These are phyloP conservation scores for Passalora sequoiae DNA, from an alignment of 2,329 filamentous ascomycete species.

Conservation along the genomic window DNA sequence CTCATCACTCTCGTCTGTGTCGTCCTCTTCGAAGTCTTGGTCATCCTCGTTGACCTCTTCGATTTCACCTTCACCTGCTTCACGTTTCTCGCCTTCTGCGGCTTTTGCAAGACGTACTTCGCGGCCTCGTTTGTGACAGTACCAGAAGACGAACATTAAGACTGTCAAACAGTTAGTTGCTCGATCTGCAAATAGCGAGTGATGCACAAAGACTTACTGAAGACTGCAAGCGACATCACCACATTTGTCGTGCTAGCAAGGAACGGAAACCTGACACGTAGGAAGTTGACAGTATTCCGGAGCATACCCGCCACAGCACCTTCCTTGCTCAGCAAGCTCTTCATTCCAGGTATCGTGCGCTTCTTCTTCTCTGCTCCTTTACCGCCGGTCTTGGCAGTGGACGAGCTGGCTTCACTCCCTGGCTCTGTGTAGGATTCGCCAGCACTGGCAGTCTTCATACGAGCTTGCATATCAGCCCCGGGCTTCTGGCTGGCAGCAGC, in stretches of 20 bases:
- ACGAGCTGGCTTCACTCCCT: conserved; percentile 36
- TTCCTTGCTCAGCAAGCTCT: conserved; percentile 77
- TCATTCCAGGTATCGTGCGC: conserved; percentile 65
- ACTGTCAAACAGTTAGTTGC: conserved; percentile 48
- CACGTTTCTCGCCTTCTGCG: conserved; percentile 10
- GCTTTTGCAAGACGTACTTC: conserved; percentile 64
- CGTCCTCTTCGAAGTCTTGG: conserved; percentile 19
- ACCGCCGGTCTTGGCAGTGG: conserved; percentile 28
- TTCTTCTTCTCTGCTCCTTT: conserved; percentile 48
- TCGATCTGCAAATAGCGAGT: not conserved
- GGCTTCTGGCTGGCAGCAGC: conserved; percentile 72
- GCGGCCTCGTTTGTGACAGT: conserved; percentile 90
- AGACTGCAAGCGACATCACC: conserved; percentile 81
- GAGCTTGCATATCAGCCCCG: conserved; percentile 39
- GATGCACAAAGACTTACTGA: conserved; percentile 56
- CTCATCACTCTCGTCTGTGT: conserved; percentile 16
- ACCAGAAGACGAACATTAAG: conserved; percentile 92
- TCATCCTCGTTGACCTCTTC: conserved; percentile 21
- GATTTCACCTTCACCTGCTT: conserved; percentile 10
- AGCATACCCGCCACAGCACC: conserved; percentile 81
- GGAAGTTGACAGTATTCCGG: conserved; percentile 81
- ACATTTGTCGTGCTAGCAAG: conserved; percentile 82
- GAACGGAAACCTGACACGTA: conserved; percentile 83
- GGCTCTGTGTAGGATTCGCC: conserved; percentile 8
- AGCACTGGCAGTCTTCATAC: conserved; percentile 33